Percentiles rank a stretch among this genome's conserved stretches.
These are phyloP conservation scores for Exophiala dermatitidis DNA, from an alignment of 2,329 filamentous ascomycete species.

Conservation along the genomic window DNA sequence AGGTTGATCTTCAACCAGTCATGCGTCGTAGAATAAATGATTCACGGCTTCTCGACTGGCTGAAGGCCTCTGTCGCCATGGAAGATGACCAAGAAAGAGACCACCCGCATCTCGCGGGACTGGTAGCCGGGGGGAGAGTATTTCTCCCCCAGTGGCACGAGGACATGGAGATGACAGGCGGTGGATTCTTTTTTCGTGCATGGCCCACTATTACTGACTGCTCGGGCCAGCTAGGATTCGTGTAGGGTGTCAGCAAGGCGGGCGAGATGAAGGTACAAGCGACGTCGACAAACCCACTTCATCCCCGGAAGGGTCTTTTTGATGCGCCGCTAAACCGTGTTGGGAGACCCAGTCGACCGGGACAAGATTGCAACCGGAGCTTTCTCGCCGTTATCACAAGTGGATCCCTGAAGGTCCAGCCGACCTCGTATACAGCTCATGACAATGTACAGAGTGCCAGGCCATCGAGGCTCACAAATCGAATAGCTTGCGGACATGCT, in stretches of 20 bases:
- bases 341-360: background rate
- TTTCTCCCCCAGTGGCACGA: background rate
- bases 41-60: too few relatives aligned
- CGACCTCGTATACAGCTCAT: background rate
- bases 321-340: background rate
- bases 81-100: too few relatives aligned
- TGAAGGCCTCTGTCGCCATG: too few relatives aligned
- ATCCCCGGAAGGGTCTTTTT: background rate
- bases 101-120: background rate
- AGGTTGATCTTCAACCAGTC: too few relatives aligned
- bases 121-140: background rate
- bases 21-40: too few relatives aligned
- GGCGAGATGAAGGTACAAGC: background rate
- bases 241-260: background rate
- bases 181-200: background rate
- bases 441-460: background rate
- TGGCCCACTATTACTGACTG: background rate
- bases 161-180: background rate
- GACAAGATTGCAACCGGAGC: background rate
- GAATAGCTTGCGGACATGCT: too few relatives aligned
- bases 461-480: background rate
- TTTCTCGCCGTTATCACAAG: background rate
- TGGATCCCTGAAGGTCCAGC: constrained; percentile 1
- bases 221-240: background rate
- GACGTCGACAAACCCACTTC: background rate